Conservation (phyloP, 371 early-diverging fungal genomes). For the Encephalitozoon intestinalis region DNA sequence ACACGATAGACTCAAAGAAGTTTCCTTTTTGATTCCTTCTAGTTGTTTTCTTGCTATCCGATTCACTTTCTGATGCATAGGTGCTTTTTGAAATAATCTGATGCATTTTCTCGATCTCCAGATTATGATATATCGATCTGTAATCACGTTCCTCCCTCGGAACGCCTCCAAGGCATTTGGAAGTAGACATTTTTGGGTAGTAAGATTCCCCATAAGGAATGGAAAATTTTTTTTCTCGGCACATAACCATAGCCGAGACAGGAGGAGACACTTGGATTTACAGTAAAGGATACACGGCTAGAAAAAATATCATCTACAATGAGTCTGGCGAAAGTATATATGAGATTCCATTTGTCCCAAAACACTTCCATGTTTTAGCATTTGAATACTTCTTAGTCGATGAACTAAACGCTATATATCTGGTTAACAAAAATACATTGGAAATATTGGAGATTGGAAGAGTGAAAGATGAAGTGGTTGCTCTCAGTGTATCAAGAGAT, state of each 20-base stretch:
- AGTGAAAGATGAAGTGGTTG: neutral
- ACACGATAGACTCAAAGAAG: constrained; percentile 1
- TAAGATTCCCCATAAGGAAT: neutral
- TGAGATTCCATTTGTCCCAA: neutral
- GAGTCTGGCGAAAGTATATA: neutral
- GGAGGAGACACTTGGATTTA: neutral
- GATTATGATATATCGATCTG: constrained; percentile 4
- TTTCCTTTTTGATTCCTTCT: neutral
- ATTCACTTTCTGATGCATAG: neutral
- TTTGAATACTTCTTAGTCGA: neutral
- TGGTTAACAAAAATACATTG: neutral
- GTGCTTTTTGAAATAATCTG: neutral
- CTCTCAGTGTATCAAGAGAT: neutral
- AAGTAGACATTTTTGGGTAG: neutral
- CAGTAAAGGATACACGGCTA: neutral
- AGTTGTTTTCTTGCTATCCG: neutral
- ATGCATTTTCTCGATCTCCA: neutral
- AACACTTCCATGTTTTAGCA: neutral
- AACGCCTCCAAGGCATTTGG: neutral
- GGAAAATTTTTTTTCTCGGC: constrained; percentile 25
- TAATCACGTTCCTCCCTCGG: constrained; percentile 29
- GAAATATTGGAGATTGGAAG: constrained; percentile 1
- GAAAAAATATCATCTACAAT: neutral
- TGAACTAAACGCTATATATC: neutral
- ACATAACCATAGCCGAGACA: neutral